These are phyloP conservation scores for Physcomitrium patens DNA, from an alignment of 225 moss, liverwort and hornwort genomes.

Conservation along the genomic window DNA sequence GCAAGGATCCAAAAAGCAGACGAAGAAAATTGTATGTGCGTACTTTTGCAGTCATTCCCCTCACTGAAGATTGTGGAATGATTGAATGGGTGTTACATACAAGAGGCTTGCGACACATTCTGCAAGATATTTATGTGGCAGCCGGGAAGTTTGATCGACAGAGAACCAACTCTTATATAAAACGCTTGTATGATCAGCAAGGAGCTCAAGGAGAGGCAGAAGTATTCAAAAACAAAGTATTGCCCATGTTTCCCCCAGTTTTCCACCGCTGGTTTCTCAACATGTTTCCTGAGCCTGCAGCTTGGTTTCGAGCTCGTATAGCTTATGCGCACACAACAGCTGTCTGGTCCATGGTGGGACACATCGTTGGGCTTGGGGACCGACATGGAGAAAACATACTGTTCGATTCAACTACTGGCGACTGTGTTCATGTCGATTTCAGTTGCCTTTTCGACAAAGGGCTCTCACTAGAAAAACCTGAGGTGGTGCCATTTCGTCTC, in stretches of 20 bases:
- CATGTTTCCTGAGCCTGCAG: constrained; percentile 94
- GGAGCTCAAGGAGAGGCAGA: constrained; percentile 81
- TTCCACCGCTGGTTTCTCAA: constrained; percentile 99
- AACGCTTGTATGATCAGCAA: constrained; percentile 91
- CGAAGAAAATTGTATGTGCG: constrained; percentile 92
- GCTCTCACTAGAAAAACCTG: constrained; percentile 88
- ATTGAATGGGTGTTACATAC: constrained; percentile 99
- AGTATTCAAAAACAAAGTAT: constrained; percentile 77
- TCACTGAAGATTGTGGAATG: constrained; percentile 99
- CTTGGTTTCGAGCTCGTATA: constrained; percentile 97
- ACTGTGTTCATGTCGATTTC: constrained; percentile 98
- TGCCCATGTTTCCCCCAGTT: constrained; percentile 95
- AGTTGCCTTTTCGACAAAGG: constrained; percentile 99
- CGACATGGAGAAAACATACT: constrained; percentile 97
- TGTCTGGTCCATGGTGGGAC: constrained; percentile 99
- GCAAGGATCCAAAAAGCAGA: constrained; percentile 92
- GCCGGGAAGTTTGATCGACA: constrained; percentile 92
- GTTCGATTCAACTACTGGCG: constrained; percentile 96
- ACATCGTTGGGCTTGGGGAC: constrained; percentile 94
- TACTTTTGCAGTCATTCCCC: constrained; percentile 95
- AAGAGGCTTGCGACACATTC: constrained; percentile 86
- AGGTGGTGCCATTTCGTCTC: constrained; percentile 96
- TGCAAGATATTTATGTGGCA: constrained; percentile 90
- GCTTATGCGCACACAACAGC: constrained; percentile 98
- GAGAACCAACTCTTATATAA: constrained; percentile 88